A percentile compares a stretch with the other conserved stretches of the same genome.
Conservation (phyloP, 2,329 filamentous ascomycete species). For the Colletotrichum eremochloae region DNA sequence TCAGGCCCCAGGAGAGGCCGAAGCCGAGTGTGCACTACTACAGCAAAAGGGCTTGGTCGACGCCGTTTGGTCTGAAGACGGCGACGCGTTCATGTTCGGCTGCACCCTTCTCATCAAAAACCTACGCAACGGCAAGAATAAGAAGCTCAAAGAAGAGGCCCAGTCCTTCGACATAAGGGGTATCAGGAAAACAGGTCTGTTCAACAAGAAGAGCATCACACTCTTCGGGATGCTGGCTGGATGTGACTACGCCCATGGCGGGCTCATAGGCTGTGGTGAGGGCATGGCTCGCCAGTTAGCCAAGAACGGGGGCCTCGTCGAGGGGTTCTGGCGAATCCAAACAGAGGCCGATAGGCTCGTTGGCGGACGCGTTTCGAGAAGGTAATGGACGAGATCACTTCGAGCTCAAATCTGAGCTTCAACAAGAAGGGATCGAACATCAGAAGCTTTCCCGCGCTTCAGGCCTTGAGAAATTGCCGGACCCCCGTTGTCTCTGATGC, state of each 20-base stretch:
- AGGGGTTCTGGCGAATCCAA: conserved; percentile 8
- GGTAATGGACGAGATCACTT: not conserved
- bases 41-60: conserved; percentile 59
- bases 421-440: not conserved
- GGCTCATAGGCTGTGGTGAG: conserved; percentile 27
- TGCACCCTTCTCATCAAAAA: conserved; percentile 51
- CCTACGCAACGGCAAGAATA: conserved; percentile 47
- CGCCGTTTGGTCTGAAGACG: conserved; percentile 62
- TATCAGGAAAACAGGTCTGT: not conserved
- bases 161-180: conserved; percentile 18
- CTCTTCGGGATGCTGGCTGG: not conserved
- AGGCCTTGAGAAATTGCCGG: not conserved
- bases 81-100: conserved; percentile 62
- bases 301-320: conserved; percentile 2
- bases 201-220: conserved; percentile 6
- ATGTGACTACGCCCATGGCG: conserved; percentile 44
- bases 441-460: not conserved
- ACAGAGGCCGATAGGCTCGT: not conserved
- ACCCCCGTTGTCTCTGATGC: not conserved
- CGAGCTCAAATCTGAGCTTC: not conserved
- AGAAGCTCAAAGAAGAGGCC: conserved; percentile 39
- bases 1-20: conserved; percentile 60
- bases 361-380: conserved; percentile 1
- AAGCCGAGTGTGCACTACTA: conserved; percentile 61
- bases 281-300: not conserved